phyloP scores from a whole-genome alignment of 371 early-diverging fungal genomes.

The Mortierella sp. region DNA sequence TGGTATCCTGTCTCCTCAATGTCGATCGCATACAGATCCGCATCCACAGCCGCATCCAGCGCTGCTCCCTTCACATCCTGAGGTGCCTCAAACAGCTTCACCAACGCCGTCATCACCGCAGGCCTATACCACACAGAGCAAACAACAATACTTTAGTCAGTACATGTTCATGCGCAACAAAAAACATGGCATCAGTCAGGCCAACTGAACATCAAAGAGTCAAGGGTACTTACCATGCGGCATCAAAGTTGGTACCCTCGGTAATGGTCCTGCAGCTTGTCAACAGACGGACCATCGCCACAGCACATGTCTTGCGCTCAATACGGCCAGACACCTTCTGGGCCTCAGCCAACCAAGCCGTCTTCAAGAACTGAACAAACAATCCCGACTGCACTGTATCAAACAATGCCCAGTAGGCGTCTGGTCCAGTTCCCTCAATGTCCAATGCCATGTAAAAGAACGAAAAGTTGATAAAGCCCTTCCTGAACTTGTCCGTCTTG shows the following conservation, averaged over 20 bases:
- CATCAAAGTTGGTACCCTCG: slow-evolving; percentile 62
- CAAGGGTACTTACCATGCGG: slow-evolving; percentile 65
- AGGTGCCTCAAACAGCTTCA: slow-evolving; percentile 70
- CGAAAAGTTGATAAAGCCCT: slow-evolving; percentile 85
- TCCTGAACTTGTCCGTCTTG: slow-evolving; percentile 84
- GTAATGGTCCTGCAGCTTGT: slow-evolving; percentile 67
- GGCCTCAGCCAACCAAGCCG: slow-evolving; percentile 80
- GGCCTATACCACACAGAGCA: slow-evolving; percentile 52
- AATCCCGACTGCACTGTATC: slow-evolving; percentile 85
- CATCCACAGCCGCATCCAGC: slow-evolving; percentile 68
- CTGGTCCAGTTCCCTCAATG: slow-evolving; percentile 70
- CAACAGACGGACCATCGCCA: slow-evolving; percentile 76
- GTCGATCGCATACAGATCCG: slow-evolving; percentile 79
- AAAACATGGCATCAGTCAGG: too few relatives aligned
- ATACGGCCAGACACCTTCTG: slow-evolving; percentile 70
- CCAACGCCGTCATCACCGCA: slow-evolving; percentile 60
- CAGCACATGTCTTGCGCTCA: slow-evolving; percentile 80
- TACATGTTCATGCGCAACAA: not conserved
- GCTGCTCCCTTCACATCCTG: slow-evolving; percentile 57
- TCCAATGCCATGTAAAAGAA: slow-evolving; percentile 76
- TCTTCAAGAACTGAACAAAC: slow-evolving; percentile 78
- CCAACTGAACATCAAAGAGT: too few relatives aligned
- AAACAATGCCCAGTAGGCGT: slow-evolving; percentile 77
- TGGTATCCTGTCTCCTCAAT: slow-evolving; percentile 85
- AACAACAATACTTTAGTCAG: not conserved